A percentile compares a stretch with the other conserved stretches of the same genome.
phyloP scores from a whole-genome alignment of 1,284 basidiomycete genomes.

The Lentinus polychrous region DNA sequence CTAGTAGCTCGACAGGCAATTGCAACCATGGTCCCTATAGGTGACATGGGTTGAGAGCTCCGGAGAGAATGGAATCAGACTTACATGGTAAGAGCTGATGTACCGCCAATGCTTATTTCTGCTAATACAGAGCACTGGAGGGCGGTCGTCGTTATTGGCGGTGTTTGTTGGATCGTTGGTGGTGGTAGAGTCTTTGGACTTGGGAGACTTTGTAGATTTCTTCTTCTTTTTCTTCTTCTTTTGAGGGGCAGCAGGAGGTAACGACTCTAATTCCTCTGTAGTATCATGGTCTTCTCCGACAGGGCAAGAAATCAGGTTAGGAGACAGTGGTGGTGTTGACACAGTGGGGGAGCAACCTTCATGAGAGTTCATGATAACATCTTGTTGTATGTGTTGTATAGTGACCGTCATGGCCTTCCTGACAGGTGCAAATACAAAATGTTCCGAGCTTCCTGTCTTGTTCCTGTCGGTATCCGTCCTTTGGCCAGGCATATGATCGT shows the following conservation, averaged over 20 bases:
- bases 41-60: neutral
- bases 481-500: too few relatives aligned
- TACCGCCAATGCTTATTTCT: conserved; percentile 85
- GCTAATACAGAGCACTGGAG: conserved; percentile 69
- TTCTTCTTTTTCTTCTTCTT: conserved; percentile 76
- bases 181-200: conserved; percentile 15
- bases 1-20: conserved; percentile 74
- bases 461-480: too few relatives aligned
- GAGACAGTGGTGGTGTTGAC: too few relatives aligned
- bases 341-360: too few relatives aligned
- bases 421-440: too few relatives aligned
- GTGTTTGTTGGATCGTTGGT: conserved; percentile 24
- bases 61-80: conserved; percentile 22
- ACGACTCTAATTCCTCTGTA: neutral
- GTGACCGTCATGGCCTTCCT: too few relatives aligned
- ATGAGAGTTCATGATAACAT: too few relatives aligned
- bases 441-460: too few relatives aligned
- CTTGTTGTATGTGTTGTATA: too few relatives aligned
- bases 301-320: too few relatives aligned
- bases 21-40: conserved; percentile 78
- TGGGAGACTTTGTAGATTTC: conserved; percentile 22
- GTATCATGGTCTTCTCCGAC: neutral
- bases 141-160: conserved; percentile 32
- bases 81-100: conserved; percentile 80
- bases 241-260: conserved; percentile 17